Base-by-base conservation (phyloP, 2,329 filamentous ascomycete genomes). In the Phyllosticta capitalensis region DNA sequence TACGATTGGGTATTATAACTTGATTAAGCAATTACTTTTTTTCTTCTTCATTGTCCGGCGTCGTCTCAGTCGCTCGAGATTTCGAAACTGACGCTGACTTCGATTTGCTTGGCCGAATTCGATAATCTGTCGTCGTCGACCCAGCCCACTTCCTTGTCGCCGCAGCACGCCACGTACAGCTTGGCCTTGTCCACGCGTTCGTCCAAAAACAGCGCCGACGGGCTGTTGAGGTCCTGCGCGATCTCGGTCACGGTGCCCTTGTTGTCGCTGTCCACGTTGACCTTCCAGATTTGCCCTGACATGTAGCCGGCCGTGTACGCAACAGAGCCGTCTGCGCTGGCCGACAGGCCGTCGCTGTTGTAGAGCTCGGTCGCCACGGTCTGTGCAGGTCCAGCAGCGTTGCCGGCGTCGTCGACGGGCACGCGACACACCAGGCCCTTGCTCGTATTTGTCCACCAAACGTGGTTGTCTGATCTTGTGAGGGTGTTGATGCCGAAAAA, bases 381-480 rank as follows among this genome's bases (percentile, higher is more conserved):
- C 53, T 60, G 26, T n/a, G 56, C 58, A 24, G 45, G 45, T 1
- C 58, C 58, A 5, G 53, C 45, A 0, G 54, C 52, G 52, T 48
- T 38, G 26, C 28, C 48, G 6, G 19, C 12, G n/a, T 48, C 58
- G 20, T 48, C 28, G 48, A 60, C 17, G 28, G 58, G 45, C 26
- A 56, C 53, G 51, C 58, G 58, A 26, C 58, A 60, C 28, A 60
- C 53, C 49, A 60, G 54, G 20, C 58, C 58, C 1, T 53, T 54
- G 58, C 58, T 60, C 38, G 58, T 60, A 54, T 60, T 60, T 48
- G 58, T 60, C 53, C 55, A 60, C 53, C 54, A 60, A 5, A 60
- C 19, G 53, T 28, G 20, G 53, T 54, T 54, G 58, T 60, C n/a
- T 21, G 58, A 12, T n/a, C 52, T 6, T 26, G 53, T 45, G n/a